These are phyloP conservation scores for Hypericum androsaemum DNA, from an alignment of 345 rosid species.

Conservation along the genomic window DNA sequence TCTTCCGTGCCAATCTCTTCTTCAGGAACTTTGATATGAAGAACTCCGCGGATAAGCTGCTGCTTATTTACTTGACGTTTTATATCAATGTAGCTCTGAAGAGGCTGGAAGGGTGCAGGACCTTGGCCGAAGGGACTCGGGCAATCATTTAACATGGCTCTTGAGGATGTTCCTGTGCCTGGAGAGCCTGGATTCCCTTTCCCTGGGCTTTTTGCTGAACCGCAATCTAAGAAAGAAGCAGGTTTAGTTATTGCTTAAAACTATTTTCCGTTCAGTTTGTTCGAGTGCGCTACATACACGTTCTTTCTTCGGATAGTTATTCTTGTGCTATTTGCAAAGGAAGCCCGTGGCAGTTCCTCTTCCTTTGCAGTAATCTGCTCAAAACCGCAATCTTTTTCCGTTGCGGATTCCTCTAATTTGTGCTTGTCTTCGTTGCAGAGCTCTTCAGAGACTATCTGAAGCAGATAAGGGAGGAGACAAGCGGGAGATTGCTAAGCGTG, in stretches of 20 bases:
- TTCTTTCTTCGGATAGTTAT: background rate
- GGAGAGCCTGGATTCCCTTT: conserved; percentile 89
- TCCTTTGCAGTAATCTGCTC: no score
- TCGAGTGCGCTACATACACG: background rate
- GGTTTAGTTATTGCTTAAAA: conserved; percentile 27
- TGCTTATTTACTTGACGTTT: conserved; percentile 81
- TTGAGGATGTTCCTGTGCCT: conserved; percentile 85
- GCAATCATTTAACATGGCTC: conserved; percentile 65
- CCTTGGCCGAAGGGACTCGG: conserved; percentile 90
- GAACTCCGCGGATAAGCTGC: conserved; percentile 92
- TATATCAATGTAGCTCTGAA: conserved; percentile 84
- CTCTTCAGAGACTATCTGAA: conserved; percentile 79
- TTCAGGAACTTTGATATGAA: conserved; percentile 87
- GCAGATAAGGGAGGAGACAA: conserved; percentile 92
- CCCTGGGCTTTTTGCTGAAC: conserved; percentile 71
- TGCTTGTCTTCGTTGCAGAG: conserved; percentile 39
- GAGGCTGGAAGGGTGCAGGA: conserved; percentile 90
- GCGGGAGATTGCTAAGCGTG: conserved; percentile 81
- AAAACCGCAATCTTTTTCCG: no score
- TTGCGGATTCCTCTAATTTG: conserved; percentile 3
- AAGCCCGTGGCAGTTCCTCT: no score
- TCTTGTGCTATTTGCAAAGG: no score
- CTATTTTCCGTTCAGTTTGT: background rate
- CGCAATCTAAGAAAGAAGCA: conserved; percentile 66
- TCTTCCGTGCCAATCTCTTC: conserved; percentile 89